Evolutionary conservation across 441 rosid genomes (phyloP), one percentile per base, ranked within the genome.

Genomic region (Populus tomentosa): DNA sequence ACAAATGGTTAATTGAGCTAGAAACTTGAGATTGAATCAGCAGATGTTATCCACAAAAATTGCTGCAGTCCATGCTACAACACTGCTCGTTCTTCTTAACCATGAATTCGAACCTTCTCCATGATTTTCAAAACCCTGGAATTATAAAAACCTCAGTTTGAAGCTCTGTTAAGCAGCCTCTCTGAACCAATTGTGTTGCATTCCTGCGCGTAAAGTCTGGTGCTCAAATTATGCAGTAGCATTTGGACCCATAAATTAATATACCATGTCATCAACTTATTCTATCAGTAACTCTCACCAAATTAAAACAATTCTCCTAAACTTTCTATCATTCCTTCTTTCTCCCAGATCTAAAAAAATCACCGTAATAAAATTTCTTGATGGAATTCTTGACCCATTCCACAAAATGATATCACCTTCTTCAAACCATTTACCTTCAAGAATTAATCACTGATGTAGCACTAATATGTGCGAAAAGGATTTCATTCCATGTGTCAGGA

Each of bases 401-500:
- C 42, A 40, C 21, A 42, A 70, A 65, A 65, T 73, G 62, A 61
- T 70, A 36, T 10, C 11, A 69, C 18, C 72, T 69, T 56, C 74
- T 40, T 56, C 53, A n/a, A 21, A 30, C 23, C 8, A 42, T 68
- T 53, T 38, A n/a, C 35, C 32, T 8, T 75, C 32, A 14, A 23
- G 24, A n/a, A 38, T 72, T 61, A 76, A 32, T 67, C 70, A 59
- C 63, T 11, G 82, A 36, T 71, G 36, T 36, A 13, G 59, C 78
- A 69, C 76, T 76, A 32, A 95, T 84, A 74, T 88, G 90, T 64
- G 97, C 96, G 68, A 86, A 88, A 64, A 95, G 97, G 79, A 93
- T 87, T 78, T 92, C 95, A 61, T 95, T 95, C 98, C 98, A 95
- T 8, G 95, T 88, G 78, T 94, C 98, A 0, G 98, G 98, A 84